Percentiles rank a stretch among this genome's conserved stretches.
phyloP scores from a whole-genome alignment of 2,329 filamentous ascomycete genomes.

The Colletotrichum simmondsii region DNA sequence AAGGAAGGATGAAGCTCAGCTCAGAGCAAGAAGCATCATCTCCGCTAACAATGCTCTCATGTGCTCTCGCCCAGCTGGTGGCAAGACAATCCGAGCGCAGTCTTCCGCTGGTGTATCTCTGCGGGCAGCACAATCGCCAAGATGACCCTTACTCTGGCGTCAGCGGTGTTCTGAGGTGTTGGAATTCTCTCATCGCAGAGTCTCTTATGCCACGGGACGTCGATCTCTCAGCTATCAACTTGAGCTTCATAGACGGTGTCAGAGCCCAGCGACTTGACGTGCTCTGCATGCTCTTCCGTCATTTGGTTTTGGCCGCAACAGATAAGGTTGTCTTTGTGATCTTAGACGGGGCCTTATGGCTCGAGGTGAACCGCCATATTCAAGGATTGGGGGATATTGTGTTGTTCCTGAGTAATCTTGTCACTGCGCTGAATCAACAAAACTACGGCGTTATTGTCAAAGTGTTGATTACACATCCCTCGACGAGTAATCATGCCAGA shows the following conservation, averaged over 20 bases:
- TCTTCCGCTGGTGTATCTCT: constrained; percentile 6
- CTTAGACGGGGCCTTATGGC: constrained; percentile 1
- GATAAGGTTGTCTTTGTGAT: constrained; percentile 2
- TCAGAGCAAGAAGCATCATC: constrained; percentile 12
- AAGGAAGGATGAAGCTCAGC: constrained; percentile 7
- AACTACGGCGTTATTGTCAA: constrained; percentile 2
- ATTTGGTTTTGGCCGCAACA: not conserved
- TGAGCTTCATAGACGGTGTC: constrained; percentile 7
- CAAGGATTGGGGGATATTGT: not conserved
- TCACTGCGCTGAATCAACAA: not conserved
- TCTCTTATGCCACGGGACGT: not conserved
- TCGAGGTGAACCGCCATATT: not conserved
- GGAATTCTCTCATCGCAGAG: constrained; percentile 1
- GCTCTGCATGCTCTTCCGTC: not conserved
- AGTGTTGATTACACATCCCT: not conserved
- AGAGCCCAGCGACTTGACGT: not conserved
- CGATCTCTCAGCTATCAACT: constrained; percentile 9
- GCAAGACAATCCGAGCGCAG: not conserved
- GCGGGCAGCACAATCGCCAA: not conserved
- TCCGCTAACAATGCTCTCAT: constrained; percentile 1
- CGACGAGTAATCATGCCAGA: not conserved
- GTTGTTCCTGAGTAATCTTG: not conserved
- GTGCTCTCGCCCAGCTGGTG: not conserved
- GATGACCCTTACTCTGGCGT: not conserved
- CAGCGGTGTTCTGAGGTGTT: not conserved